Evolutionary conservation across 1,284 basidiomycete species (phyloP), one percentile per base, ranked within the genome.

Genomic region (Tremellales sp.): DNA sequence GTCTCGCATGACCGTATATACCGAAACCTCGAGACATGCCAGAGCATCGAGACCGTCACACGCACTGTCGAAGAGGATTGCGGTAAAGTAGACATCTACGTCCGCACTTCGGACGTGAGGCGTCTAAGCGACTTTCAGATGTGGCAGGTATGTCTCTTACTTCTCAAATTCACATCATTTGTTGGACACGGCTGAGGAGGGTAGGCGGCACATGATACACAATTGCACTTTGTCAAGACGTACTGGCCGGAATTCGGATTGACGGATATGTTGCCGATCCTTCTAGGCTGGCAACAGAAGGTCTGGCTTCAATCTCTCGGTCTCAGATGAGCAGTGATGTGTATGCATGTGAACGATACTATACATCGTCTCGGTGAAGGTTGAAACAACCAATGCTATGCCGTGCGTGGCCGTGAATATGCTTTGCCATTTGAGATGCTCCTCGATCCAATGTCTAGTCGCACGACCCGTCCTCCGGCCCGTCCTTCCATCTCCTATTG

Each of bases 161-260:
- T 21, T 6, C 27, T 25, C 31, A 26, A 13, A 31, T 43, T 15
- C 7, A 12, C 11, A n/a, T n/a, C n/a, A n/a, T n/a, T n/a, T n/a
- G n/a, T n/a, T n/a, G 21, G n/a, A 31, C 31, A 48, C 27, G 56
- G 25, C 36, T 17, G 19, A 43, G n/a, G 12, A n/a, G n/a, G n/a
- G 2, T 40, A 60, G 57, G 43, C 70, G 58, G 86, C 80, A 48
- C 84, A 90, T 60, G 73, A 86, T 57, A 89, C 90, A 0, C 89
- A 93, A 59, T 76, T 98, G n/a, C 89, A 97, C 68, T 94, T 97
- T 72, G 82, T 85, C n/a, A 75, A 84, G 27, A 83, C 83, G 0
- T 94, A 87, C 68, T 99, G 96, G 96, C 96, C 96, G 0, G 85
- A 93, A 51, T 97, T 97, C 68, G 89, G 92, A 2, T 69, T 97